Conservation (phyloP, 208 protist species). For the Crithidia sp. region DNA sequence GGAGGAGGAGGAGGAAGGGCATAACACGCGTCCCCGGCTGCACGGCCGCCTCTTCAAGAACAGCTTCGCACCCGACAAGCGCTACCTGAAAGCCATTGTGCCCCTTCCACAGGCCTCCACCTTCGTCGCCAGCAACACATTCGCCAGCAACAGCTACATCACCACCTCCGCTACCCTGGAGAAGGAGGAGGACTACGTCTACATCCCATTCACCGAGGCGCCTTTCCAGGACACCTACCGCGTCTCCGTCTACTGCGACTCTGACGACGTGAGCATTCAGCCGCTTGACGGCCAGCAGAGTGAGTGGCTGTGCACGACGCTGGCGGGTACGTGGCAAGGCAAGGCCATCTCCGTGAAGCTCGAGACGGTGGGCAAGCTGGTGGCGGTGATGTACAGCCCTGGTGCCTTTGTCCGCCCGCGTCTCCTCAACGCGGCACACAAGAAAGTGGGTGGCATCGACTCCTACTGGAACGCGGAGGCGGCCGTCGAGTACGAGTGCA, state of each 20-base stretch:
- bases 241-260: conserved; percentile 90
- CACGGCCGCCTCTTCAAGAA: conserved; percentile 89
- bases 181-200: conserved; percentile 75
- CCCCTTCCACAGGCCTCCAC: conserved; percentile 87
- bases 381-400: conserved; percentile 73
- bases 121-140: conserved; percentile 88
- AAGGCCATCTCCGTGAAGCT: conserved; percentile 57
- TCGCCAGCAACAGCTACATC: conserved; percentile 89
- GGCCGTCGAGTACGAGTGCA: conserved; percentile 68
- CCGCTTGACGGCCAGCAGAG: conserved; percentile 46
- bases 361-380: conserved; percentile 60
- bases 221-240: conserved; percentile 81
- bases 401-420: conserved; percentile 72
- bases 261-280: conserved; percentile 68
- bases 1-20: conserved; percentile 76
- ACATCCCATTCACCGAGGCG: conserved; percentile 88
- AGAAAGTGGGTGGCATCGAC: conserved; percentile 78
- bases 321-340: conserved; percentile 62
- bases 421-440: conserved; percentile 56
- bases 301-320: conserved; percentile 76
- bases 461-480: conserved; percentile 89
- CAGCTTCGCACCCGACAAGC: conserved; percentile 71
- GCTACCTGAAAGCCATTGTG: conserved; percentile 87
- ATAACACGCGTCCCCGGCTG: conserved; percentile 77
- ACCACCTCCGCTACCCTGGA: conserved; percentile 74